phyloP scores from a whole-genome alignment of 1,284 basidiomycete species.

The Xanthoconium separans region DNA sequence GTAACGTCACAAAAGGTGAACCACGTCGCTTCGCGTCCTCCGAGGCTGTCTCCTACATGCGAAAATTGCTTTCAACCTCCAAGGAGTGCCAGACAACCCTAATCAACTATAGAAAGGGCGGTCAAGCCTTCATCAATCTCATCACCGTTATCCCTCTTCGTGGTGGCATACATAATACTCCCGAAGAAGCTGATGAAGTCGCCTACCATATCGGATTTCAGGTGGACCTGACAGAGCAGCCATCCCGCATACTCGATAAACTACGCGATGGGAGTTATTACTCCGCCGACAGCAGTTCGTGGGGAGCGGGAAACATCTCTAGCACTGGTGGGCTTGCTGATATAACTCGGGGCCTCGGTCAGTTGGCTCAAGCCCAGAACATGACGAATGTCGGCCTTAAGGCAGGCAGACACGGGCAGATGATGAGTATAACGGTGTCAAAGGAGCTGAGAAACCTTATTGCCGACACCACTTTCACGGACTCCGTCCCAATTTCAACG shows the following conservation, averaged over 20 bases:
- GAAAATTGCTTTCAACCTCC: constrained; percentile 62
- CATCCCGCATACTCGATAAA: constrained; percentile 77
- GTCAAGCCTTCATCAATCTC: constrained; percentile 84
- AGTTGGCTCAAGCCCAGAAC: constrained; percentile 15
- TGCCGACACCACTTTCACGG: constrained; percentile 37
- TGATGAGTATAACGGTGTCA: constrained; percentile 37
- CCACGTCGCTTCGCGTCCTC: constrained; percentile 66
- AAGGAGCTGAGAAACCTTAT: constrained; percentile 43
- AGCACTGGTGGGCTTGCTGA: neutral
- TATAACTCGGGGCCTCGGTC: constrained; percentile 7
- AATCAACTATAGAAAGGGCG: constrained; percentile 87
- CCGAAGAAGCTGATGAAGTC: constrained; percentile 55
- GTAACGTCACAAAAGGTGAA: constrained; percentile 61
- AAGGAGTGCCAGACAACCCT: constrained; percentile 89
- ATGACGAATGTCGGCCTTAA: constrained; percentile 23
- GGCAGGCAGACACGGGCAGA: constrained; percentile 36
- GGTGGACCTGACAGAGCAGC: constrained; percentile 86
- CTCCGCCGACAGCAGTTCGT: constrained; percentile 50
- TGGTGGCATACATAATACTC: constrained; percentile 55
- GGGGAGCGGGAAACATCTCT: constrained; percentile 1
- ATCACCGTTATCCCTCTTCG: constrained; percentile 82
- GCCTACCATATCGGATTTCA: constrained; percentile 93
- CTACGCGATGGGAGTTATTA: constrained; percentile 71
- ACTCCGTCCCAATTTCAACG: constrained; percentile 37
- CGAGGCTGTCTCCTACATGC: constrained; percentile 69